Evolutionary conservation across 1,284 basidiomycete genomes (phyloP).

Genomic region (Meira miltonrushii): DNA sequence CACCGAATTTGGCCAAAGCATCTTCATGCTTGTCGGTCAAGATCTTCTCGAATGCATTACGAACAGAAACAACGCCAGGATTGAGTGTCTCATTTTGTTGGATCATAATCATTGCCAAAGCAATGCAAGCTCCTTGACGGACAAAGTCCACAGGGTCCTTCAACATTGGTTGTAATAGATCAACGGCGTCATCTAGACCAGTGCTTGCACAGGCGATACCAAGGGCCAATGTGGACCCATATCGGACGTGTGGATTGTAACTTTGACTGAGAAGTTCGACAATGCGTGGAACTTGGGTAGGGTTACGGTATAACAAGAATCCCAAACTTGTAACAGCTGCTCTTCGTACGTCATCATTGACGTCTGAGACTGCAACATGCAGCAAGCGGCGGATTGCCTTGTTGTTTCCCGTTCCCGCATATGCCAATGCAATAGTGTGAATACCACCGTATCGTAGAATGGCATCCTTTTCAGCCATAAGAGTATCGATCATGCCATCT

Average conservation of each 20-base stretch:
- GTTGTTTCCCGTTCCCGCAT: slow-evolving; percentile 53
- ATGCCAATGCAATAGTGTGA: slow-evolving; percentile 50
- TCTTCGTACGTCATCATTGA: slow-evolving; percentile 51
- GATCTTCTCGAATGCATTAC: slow-evolving; percentile 48
- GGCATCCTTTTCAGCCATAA: slow-evolving; percentile 50
- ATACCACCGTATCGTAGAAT: slow-evolving; percentile 51
- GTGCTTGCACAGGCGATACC: slow-evolving; percentile 52
- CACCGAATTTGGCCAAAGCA: slow-evolving; percentile 52
- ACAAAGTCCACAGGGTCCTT: slow-evolving; percentile 53
- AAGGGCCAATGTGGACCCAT: slow-evolving; percentile 50
- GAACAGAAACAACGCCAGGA: slow-evolving; percentile 42
- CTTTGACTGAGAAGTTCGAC: slow-evolving; percentile 52
- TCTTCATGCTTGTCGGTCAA: slow-evolving; percentile 52
- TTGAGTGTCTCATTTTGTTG: slow-evolving; percentile 51
- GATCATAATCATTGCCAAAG: slow-evolving; percentile 49
- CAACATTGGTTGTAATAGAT: slow-evolving; percentile 50
- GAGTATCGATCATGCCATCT: slow-evolving; percentile 46
- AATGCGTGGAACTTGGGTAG: slow-evolving; percentile 50
- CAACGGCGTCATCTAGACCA: slow-evolving; percentile 49
- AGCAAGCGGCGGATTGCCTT: slow-evolving; percentile 46
- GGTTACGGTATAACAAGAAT: slow-evolving; percentile 52
- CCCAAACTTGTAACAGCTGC: slow-evolving; percentile 49
- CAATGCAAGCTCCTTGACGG: slow-evolving; percentile 50
- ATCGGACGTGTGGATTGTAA: slow-evolving; percentile 52
- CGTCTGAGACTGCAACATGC: slow-evolving; percentile 51